These are phyloP conservation scores for Phylloporus sp. DNA, from an alignment of 768 basidiomycete species.

Conservation along the genomic window DNA sequence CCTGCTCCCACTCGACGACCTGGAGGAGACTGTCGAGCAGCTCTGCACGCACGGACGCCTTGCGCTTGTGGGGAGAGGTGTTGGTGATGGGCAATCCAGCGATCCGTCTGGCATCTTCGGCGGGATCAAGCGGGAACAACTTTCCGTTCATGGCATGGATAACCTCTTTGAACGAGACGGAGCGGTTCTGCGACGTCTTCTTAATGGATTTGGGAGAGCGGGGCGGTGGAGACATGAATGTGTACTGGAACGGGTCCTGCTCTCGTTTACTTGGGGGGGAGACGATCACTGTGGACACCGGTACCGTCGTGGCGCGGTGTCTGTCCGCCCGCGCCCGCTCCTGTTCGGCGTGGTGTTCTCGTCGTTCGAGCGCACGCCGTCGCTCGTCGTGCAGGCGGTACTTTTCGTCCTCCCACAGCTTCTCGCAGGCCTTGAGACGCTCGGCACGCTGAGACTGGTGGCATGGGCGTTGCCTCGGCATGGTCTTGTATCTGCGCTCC, in stretches of 20 bases:
- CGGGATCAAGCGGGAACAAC: conserved; percentile 45
- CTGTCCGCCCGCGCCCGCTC: conserved; percentile 25
- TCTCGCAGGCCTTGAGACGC: conserved; percentile 43
- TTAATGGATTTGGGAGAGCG: conserved; percentile 15
- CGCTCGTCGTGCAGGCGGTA: conserved; percentile 39
- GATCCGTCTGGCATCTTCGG: conserved; percentile 30
- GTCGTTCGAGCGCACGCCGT: conserved; percentile 30
- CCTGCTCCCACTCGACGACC: conserved; percentile 40
- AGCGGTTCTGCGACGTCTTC: conserved; percentile 23
- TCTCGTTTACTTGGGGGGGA: conserved; percentile 10
- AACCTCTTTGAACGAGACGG: conserved; percentile 56
- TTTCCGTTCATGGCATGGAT: conserved; percentile 54
- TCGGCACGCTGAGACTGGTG: conserved; percentile 35
- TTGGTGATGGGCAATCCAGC: conserved; percentile 21
- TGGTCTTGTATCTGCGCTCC: conserved; percentile 29
- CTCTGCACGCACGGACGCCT: conserved; percentile 26
- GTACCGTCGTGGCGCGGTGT: conserved; percentile 21
- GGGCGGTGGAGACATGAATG: conserved; percentile 27
- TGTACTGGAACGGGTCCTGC: conserved; percentile 32
- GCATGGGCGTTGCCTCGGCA: conserved; percentile 35
- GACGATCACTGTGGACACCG: not conserved
- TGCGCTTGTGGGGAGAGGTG: conserved; percentile 17
- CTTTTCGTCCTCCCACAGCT: conserved; percentile 48
- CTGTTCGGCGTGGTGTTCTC: conserved; percentile 31
- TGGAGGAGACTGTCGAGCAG: conserved; percentile 44